A percentile compares a stretch with the other conserved stretches of the same genome.
These are phyloP conservation scores for Lipomyces chichibuensis DNA, from an alignment of 805 yeast species.

Conservation along the genomic window DNA sequence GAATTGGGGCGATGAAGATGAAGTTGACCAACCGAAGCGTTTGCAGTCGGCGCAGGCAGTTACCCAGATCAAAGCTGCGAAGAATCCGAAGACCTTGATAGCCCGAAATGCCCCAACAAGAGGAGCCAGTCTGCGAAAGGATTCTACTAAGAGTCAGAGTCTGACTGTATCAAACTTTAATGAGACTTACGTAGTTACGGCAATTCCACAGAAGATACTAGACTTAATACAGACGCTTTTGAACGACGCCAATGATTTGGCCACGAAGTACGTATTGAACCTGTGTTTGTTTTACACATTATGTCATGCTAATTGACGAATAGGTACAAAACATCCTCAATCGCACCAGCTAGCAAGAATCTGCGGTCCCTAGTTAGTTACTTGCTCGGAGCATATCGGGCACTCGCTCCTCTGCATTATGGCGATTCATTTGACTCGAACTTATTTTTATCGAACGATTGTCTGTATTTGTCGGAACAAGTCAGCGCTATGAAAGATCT, in stretches of 20 bases:
- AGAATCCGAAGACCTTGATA: background rate
- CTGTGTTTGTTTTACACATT: background rate
- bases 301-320: background rate
- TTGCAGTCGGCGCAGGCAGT: background rate
- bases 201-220: conserved; percentile 24
- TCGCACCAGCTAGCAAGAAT: conserved; percentile 27
- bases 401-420: conserved; percentile 34
- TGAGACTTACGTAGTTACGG: conserved; percentile 33
- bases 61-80: background rate
- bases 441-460: conserved; percentile 29
- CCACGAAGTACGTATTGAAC: background rate
- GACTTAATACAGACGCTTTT: conserved; percentile 13
- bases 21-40: background rate
- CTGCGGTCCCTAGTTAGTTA: conserved; percentile 20
- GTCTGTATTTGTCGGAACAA: conserved; percentile 30
- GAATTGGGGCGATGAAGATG: conserved; percentile 35
- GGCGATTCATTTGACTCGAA: conserved; percentile 24
- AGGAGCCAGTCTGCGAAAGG: conserved; percentile 2
- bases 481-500: conserved; percentile 26
- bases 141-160: background rate
- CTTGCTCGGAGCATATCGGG: conserved; percentile 26
- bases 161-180: conserved; percentile 3
- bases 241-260: conserved; percentile 15
- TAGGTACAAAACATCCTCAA: conserved; percentile 14
- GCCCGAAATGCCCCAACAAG: conserved; percentile 6